Conservation (phyloP, 2,329 filamentous ascomycete species). For the Metarhizium rileyi region DNA sequence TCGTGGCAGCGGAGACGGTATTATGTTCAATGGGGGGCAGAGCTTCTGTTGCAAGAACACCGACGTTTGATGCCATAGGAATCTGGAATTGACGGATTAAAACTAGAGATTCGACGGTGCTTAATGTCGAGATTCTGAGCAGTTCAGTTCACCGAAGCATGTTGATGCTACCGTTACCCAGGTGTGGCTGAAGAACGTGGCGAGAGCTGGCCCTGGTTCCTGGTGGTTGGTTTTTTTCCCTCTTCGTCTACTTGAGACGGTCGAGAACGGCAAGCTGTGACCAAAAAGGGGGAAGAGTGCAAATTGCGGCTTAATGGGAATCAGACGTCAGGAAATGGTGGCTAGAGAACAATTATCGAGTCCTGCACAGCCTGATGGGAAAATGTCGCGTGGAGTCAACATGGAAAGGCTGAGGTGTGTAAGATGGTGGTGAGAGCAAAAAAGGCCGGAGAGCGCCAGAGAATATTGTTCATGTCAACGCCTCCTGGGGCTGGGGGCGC, state of each 20-base stretch:
- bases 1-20: slow-evolving; percentile 24
- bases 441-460: not conserved
- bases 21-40: slow-evolving; percentile 29
- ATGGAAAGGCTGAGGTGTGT: not conserved
- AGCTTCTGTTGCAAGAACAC: slow-evolving; percentile 41
- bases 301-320: not conserved
- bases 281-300: not conserved
- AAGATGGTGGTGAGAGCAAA: not conserved
- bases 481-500: not conserved
- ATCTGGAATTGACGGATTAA: slow-evolving; percentile 4
- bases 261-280: slow-evolving; percentile 1
- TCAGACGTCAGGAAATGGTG: not conserved
- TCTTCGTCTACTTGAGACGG: slow-evolving; percentile 5
- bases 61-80: slow-evolving; percentile 45
- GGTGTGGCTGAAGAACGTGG: slow-evolving; percentile 36
- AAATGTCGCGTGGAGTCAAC: not conserved
- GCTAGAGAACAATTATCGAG: not conserved
- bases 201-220: slow-evolving; percentile 25
- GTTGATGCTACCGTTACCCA: slow-evolving; percentile 24
- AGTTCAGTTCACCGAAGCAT: slow-evolving; percentile 22
- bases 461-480: not conserved
- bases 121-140: slow-evolving; percentile 5
- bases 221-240: slow-evolving; percentile 13
- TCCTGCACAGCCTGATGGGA: not conserved
- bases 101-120: slow-evolving; percentile 2